Evolutionary conservation across 805 yeast genomes (phyloP), one percentile per base, ranked within the genome.

Genomic region (Wickerhamiella hasegawae): DNA sequence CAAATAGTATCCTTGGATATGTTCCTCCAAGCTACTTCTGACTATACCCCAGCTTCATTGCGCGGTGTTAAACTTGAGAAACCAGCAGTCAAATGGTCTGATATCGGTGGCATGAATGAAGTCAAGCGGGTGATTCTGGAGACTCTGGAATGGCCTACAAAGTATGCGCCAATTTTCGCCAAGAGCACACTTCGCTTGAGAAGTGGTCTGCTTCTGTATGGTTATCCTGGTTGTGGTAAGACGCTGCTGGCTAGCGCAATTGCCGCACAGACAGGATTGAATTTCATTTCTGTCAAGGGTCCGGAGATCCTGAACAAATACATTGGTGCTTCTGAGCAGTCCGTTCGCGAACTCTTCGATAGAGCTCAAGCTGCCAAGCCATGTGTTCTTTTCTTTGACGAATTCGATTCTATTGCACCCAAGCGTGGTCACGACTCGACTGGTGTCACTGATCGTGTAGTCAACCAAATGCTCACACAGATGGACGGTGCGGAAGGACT

Each of bases 401-500:
- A 87, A 51, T 85, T 87, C 54, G 97, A 87, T 47, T 84, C 97
- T 0, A 83, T 90, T 50, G 96, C 97, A 0, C 97, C 97, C 1
- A 85, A 85, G 53, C 76, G 97, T 29, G 97, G 97, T 2, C 96
- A 85, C 49, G 98, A 87, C 53, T 81, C 94, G 1, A 85, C 97
- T 0, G 97, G 97, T 38, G 97, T 90, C 3, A 90, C 97, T 3
- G 98, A 90, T 54, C 68, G 98, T 47, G 95, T 90, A 28, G 98
- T 90, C 18, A 90, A 90, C 57, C 98, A 90, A 53, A 71, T 90
- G 72, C 68, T 90, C 48, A 90, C 98, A 0, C 96, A 90, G 53
- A 85, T 90, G 94, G 98, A 90, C 56, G 98, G 98, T 60, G 97
- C 97, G 1, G 97, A 90, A 55, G 96, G 97, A 0, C 62, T 85